Percentiles rank a stretch among this genome's conserved stretches.
Conservation (phyloP, 805 yeast genomes). For the Debaryomyces prosopidis region DNA sequence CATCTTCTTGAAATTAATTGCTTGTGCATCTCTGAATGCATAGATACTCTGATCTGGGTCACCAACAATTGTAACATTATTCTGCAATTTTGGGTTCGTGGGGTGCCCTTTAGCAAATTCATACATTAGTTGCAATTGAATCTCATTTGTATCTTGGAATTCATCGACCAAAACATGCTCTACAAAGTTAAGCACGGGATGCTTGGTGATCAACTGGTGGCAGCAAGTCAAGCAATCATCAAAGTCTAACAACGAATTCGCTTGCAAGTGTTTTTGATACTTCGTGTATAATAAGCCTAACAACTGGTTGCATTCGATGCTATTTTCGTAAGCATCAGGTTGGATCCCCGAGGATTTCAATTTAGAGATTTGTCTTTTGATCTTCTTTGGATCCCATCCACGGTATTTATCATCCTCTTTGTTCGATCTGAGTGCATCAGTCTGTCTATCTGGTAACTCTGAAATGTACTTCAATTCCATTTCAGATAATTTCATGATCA, state of each 20-base stretch:
- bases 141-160: constrained; percentile 85
- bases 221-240: constrained; percentile 76
- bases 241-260: constrained; percentile 62
- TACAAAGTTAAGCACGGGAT: constrained; percentile 48
- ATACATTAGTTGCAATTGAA: constrained; percentile 72
- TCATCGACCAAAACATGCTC: constrained; percentile 87
- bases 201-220: constrained; percentile 46
- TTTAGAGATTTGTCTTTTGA: constrained; percentile 50
- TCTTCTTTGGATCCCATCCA: constrained; percentile 42
- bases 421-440: constrained; percentile 10
- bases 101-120: constrained; percentile 40
- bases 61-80: constrained; percentile 85
- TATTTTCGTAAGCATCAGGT: constrained; percentile 38
- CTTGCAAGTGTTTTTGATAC: constrained; percentile 52
- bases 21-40: constrained; percentile 79
- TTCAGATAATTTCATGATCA: constrained; percentile 27
- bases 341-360: constrained; percentile 54
- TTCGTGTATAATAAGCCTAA: constrained; percentile 41
- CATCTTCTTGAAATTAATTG: constrained; percentile 65
- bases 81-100: constrained; percentile 24
- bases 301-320: constrained; percentile 11
- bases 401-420: constrained; percentile 16
- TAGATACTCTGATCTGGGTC: constrained; percentile 97
- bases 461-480: constrained; percentile 16
- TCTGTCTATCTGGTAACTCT: constrained; percentile 14